phyloP scores from a whole-genome alignment of 495 filamentous ascomycete genomes.

The Tetracladium setigerum region DNA sequence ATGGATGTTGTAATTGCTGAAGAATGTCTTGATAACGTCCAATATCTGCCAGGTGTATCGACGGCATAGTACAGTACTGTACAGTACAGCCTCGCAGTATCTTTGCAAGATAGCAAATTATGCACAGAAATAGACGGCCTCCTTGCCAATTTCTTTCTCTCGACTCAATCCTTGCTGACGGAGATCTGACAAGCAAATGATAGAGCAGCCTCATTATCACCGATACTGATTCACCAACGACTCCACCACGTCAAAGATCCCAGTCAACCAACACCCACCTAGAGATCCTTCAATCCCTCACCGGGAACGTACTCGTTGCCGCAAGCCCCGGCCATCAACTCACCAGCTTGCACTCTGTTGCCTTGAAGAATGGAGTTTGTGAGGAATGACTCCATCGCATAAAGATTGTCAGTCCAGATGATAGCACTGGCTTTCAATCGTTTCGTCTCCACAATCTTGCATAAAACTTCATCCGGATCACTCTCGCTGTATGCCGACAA shows the following conservation, averaged over 20 bases:
- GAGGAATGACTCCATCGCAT: slow-evolving; percentile 49
- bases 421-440: slow-evolving; percentile 39
- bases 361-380: slow-evolving; percentile 30
- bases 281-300: slow-evolving; percentile 49
- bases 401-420: slow-evolving; percentile 57
- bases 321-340: slow-evolving; percentile 49
- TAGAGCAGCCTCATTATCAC: not conserved
- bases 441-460: slow-evolving; percentile 41
- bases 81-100: too few relatives aligned
- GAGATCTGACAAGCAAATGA: not conserved
- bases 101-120: not conserved
- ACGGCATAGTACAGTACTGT: too few relatives aligned
- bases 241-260: not conserved
- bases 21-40: not conserved
- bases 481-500: slow-evolving; percentile 40
- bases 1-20: not conserved
- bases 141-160: not conserved
- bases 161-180: not conserved
- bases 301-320: slow-evolving; percentile 58
- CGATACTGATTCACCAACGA: slow-evolving; percentile 2
- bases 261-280: not conserved
- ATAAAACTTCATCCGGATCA: slow-evolving; percentile 44
- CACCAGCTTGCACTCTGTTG: slow-evolving; percentile 43
- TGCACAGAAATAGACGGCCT: not conserved
- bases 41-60: not conserved